Conservation (phyloP, 208 protist genomes). For the Vickermania spadyakhi region DNA sequence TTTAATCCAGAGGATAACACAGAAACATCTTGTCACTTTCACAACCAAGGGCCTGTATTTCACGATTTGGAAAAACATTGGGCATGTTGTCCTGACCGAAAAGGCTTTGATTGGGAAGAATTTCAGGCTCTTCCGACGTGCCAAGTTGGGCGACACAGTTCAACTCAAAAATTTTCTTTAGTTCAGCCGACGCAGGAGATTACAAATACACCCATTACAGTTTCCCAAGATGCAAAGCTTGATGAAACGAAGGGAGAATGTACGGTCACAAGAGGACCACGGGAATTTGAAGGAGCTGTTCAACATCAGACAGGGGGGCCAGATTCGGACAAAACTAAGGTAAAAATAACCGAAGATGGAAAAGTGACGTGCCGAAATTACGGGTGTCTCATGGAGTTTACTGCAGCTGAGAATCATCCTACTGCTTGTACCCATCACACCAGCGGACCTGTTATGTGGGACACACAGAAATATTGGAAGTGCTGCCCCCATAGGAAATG, state of each 20-base stretch:
- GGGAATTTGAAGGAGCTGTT: slow-evolving; percentile 80
- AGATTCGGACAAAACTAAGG: slow-evolving; percentile 43
- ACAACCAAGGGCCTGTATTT: slow-evolving; percentile 64
- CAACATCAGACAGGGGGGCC: no score
- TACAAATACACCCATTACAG: slow-evolving; percentile 31
- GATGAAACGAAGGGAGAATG: background rate
- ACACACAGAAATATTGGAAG: slow-evolving; percentile 87
- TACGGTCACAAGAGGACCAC: slow-evolving; percentile 36
- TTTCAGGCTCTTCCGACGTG: slow-evolving; percentile 71
- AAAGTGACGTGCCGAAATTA: slow-evolving; percentile 75
- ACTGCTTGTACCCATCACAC: slow-evolving; percentile 59
- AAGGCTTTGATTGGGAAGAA: slow-evolving; percentile 75
- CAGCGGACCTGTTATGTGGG: slow-evolving; percentile 75
- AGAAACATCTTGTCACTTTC: slow-evolving; percentile 55
- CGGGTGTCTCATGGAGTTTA: slow-evolving; percentile 69
- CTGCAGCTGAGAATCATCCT: slow-evolving; percentile 58
- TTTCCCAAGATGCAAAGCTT: slow-evolving; percentile 3
- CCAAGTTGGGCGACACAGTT: slow-evolving; percentile 35
- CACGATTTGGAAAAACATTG: slow-evolving; percentile 82
- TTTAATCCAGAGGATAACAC: slow-evolving; percentile 63
- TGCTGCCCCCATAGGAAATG: slow-evolving; percentile 79
- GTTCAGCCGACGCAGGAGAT: slow-evolving; percentile 30
- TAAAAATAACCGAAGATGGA: no score
- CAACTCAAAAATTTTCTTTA: slow-evolving; percentile 31
- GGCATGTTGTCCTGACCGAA: slow-evolving; percentile 56